Evolutionary conservation across 2,329 filamentous ascomycete genomes (phyloP).

Genomic region (Pseudonectria foliicola): DNA sequence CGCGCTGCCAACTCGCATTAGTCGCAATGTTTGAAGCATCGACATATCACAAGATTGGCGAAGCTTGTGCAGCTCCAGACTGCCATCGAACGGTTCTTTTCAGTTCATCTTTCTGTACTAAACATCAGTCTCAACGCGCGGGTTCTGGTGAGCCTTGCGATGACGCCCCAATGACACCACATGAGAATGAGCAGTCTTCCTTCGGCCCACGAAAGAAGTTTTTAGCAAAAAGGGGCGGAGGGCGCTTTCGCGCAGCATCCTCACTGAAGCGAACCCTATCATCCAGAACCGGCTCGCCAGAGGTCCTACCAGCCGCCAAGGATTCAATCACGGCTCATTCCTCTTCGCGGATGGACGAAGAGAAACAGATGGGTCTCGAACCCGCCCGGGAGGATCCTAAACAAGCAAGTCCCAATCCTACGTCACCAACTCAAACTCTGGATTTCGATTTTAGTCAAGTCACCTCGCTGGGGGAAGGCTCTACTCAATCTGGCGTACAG

Average conservation of each 20-base stretch:
- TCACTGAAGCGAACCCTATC: neutral
- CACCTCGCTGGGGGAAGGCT: too few relatives aligned
- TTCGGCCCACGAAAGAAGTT: slow-evolving; percentile 4
- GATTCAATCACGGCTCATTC: neutral
- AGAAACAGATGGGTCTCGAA: too few relatives aligned
- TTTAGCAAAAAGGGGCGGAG: slow-evolving; percentile 12
- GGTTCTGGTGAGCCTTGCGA: neutral
- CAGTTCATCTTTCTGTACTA: slow-evolving; percentile 10
- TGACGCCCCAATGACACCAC: neutral
- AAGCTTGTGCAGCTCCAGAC: slow-evolving; percentile 9
- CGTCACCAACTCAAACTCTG: too few relatives aligned
- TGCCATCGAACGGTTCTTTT: slow-evolving; percentile 9
- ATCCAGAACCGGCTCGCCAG: too few relatives aligned
- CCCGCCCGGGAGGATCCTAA: too few relatives aligned
- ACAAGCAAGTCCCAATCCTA: too few relatives aligned
- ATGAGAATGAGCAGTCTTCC: slow-evolving; percentile 1
- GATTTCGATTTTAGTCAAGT: too few relatives aligned
- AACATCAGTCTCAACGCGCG: slow-evolving; percentile 5
- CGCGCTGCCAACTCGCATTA: neutral
- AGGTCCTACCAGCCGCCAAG: too few relatives aligned
- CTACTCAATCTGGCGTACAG: too few relatives aligned
- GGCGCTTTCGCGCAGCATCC: slow-evolving; percentile 4
- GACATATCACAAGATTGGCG: slow-evolving; percentile 9
- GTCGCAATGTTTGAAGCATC: slow-evolving; percentile 12
- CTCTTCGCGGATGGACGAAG: neutral